Evolutionary conservation across 129 eudicot species (phyloP), one percentile per base, ranked within the genome.

Genomic region (Saposhnikovia divaricata): DNA sequence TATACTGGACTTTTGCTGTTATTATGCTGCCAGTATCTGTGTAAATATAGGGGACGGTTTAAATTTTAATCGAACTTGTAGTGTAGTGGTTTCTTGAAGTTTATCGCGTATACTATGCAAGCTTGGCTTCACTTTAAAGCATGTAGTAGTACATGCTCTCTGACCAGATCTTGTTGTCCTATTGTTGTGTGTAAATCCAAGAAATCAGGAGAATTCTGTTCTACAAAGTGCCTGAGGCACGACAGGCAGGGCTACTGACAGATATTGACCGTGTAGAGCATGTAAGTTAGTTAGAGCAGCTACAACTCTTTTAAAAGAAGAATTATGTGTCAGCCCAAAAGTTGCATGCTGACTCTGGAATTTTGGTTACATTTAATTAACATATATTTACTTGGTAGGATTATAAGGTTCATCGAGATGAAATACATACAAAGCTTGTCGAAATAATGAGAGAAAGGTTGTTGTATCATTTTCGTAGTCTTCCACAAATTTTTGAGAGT

Each of bases 391-490:
- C n/a, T 79, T 71, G 80, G 45, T 79, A 96, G 99, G 99, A 90
- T 85, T 96, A 86, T 72, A 92, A 89, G 84, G 86, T 85, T 84
- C 99, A 96, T 86, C 84, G 97, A 43, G 98, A 96, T 85, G 99
- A 96, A 86, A 96, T 96, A 85, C 97, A 96, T 81, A 85, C 93
- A 10, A 92, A 90, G 87, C 87, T 96, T 87, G 98, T 96, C 75
- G 98, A 96, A 87, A 96, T 96, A 82, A 96, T 96, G 99, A 89
- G 91, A 80, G 98, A 96, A 84, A 92, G 99, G 78, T 76, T 96
- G 88, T 75, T 90, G 81, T 86, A 86, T 82, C 98, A 96, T 87
- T 89, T 89, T 65, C 95, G 97, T 78, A 88, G 94, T 50, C 81
- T 95, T 86, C 96, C 99, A 34, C 99, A 95, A 83, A 90, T 92